phyloP scores from a whole-genome alignment of 208 protist species.

The Acanthamoeba rhysodes region DNA sequence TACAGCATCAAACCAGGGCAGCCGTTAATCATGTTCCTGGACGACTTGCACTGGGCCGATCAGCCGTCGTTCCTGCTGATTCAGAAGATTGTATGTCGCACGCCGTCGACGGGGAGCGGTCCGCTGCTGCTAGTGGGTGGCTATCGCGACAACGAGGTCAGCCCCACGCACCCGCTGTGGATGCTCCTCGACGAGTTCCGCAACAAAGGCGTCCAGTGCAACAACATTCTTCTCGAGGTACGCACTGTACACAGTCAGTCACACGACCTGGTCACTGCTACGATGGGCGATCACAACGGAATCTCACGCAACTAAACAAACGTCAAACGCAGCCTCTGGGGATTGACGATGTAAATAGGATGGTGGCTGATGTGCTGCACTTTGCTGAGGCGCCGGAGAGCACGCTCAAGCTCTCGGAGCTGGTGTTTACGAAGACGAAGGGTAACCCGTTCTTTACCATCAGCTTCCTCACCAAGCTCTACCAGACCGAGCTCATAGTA shows the following conservation, averaged over 20 bases:
- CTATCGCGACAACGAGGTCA: constrained; percentile 68
- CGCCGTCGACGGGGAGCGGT: background rate
- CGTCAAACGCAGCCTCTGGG: background rate
- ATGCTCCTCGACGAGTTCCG: constrained; percentile 66
- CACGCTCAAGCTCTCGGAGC: constrained; percentile 27
- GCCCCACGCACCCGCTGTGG: constrained; percentile 43
- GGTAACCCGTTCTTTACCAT: constrained; percentile 75
- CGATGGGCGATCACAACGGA: background rate
- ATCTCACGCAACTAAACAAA: background rate
- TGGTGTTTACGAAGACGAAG: constrained; percentile 49
- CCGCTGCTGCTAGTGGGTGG: constrained; percentile 62
- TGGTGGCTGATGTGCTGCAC: constrained; percentile 58
- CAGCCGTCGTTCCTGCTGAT: constrained; percentile 53
- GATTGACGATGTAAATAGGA: constrained; percentile 5
- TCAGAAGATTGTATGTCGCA: constrained; percentile 61
- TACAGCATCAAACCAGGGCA: constrained; percentile 45
- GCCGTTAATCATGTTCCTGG: constrained; percentile 67
- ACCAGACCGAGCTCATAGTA: constrained; percentile 62
- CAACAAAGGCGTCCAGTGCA: constrained; percentile 41
- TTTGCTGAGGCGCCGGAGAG: background rate
- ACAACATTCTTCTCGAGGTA: constrained; percentile 24
- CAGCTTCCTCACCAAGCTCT: constrained; percentile 73
- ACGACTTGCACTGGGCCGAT: constrained; percentile 71
- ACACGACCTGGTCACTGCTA: background rate
- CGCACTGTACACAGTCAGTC: background rate